These are phyloP conservation scores for Eutrema heterophyllum DNA, from an alignment of 345 rosid species.

Conservation along the genomic window DNA sequence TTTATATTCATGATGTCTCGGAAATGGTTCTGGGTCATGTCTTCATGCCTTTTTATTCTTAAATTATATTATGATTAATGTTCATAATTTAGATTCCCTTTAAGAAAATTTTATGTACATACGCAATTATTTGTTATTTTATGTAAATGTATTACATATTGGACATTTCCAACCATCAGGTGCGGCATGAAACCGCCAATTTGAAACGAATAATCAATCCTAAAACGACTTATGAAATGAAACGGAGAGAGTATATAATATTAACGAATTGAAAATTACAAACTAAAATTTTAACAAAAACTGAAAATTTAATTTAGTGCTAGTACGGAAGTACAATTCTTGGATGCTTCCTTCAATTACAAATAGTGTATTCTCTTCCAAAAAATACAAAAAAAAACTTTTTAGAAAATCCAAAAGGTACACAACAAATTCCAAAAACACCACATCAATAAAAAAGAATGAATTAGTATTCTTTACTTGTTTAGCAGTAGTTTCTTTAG, in stretches of 20 bases:
- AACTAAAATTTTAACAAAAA: not conserved
- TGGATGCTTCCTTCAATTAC: not conserved
- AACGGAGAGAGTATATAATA: too few species aligned
- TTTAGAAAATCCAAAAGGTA: not conserved
- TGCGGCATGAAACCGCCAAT: constrained; percentile 19
- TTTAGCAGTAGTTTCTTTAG: not conserved
- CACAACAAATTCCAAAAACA: not conserved
- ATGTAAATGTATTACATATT: not conserved
- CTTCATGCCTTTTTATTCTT: not conserved
- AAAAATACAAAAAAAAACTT: not conserved
- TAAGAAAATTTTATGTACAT: not conserved
- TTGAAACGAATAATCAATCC: too few species aligned
- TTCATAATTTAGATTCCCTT: not conserved
- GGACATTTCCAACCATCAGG: not conserved
- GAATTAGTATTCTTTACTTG: not conserved
- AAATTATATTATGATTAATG: not conserved
- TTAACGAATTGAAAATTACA: not conserved
- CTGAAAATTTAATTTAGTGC: too few species aligned
- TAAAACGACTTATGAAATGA: too few species aligned
- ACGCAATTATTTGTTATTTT: not conserved
- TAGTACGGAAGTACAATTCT: not conserved
- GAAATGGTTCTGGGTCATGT: constrained; percentile 11
- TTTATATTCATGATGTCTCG: too few species aligned
- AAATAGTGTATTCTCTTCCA: not conserved
- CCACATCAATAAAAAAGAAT: not conserved